These are phyloP conservation scores for Uncinocarpus reesii DNA, from an alignment of 2,329 filamentous ascomycete species.

Conservation along the genomic window DNA sequence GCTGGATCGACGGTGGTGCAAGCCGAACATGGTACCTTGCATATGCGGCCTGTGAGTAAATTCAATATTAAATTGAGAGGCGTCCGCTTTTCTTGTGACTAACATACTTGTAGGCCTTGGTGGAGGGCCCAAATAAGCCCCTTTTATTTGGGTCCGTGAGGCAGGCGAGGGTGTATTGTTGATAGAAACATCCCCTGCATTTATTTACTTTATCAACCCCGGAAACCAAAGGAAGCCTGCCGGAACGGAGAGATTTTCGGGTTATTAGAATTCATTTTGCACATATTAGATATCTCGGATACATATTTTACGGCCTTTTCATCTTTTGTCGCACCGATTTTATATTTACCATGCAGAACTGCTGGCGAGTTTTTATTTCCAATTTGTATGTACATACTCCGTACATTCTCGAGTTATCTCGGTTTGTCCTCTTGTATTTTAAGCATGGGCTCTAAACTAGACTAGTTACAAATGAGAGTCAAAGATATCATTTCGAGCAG, in stretches of 20 bases:
- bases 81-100: not conserved
- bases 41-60: conserved; percentile 55
- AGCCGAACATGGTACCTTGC: conserved; percentile 77
- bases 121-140: conserved; percentile 12
- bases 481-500: no score
- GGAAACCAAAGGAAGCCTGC: no score
- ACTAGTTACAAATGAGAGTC: no score
- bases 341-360: not conserved
- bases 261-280: not conserved
- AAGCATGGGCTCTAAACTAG: no score
- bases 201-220: not conserved
- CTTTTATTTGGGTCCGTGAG: not conserved
- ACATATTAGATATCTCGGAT: not conserved
- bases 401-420: no score
- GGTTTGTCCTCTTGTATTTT: no score
- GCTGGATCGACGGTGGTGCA: conserved; percentile 64
- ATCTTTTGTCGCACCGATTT: not conserved
- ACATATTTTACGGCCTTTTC: not conserved
- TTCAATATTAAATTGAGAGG: not conserved
- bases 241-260: no score
- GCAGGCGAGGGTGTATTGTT: no score
- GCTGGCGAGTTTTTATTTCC: not conserved
- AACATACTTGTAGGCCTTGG: conserved; percentile 15
- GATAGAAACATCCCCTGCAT: no score
- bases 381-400: no score